Percentiles rank a stretch among this genome's conserved stretches.
Conservation (phyloP, 352 stramenopile genomes). For the Phytophthora megakarya region DNA sequence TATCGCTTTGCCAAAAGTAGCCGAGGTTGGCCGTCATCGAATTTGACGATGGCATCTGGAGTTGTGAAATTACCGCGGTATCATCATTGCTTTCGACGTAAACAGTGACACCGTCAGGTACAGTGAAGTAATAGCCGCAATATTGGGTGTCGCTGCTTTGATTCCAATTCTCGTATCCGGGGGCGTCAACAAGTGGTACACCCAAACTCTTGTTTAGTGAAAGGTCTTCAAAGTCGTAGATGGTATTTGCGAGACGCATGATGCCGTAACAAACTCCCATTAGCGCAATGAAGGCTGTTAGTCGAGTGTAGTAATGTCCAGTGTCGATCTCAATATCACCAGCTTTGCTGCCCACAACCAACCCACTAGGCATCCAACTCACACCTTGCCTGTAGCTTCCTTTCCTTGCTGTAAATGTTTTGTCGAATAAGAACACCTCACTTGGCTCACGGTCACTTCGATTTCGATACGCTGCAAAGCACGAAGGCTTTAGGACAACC, state of each 20-base stretch:
- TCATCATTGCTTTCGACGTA: conserved; percentile 48
- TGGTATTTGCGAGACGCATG: conserved; percentile 56
- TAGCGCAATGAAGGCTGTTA: conserved; percentile 69
- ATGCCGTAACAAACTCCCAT: conserved; percentile 72
- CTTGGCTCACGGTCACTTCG: conserved; percentile 78
- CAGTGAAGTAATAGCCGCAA: conserved; percentile 76
- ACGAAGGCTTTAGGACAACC: conserved; percentile 87
- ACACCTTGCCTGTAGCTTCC: conserved; percentile 84
- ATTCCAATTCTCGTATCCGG: conserved; percentile 59
- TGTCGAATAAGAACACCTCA: conserved; percentile 89
- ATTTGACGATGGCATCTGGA: conserved; percentile 45
- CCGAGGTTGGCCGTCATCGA: conserved; percentile 58
- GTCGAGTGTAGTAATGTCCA: conserved; percentile 84
- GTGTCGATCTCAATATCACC: conserved; percentile 88
- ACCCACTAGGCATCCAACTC: conserved; percentile 87
- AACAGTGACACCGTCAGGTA: conserved; percentile 53
- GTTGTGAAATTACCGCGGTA: conserved; percentile 54
- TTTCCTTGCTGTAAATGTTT: conserved; percentile 77
- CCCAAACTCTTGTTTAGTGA: conserved; percentile 35
- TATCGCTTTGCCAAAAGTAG: conserved; percentile 74
- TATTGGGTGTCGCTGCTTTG: conserved; percentile 44
- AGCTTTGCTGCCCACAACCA: conserved; percentile 79
- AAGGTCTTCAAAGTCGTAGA: conserved; percentile 68
- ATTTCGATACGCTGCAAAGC: conserved; percentile 81
- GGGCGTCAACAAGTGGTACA: conserved; percentile 34